Evolutionary conservation across 2,329 filamentous ascomycete species (phyloP).

Genomic region (Aurifilum marmelostoma): DNA sequence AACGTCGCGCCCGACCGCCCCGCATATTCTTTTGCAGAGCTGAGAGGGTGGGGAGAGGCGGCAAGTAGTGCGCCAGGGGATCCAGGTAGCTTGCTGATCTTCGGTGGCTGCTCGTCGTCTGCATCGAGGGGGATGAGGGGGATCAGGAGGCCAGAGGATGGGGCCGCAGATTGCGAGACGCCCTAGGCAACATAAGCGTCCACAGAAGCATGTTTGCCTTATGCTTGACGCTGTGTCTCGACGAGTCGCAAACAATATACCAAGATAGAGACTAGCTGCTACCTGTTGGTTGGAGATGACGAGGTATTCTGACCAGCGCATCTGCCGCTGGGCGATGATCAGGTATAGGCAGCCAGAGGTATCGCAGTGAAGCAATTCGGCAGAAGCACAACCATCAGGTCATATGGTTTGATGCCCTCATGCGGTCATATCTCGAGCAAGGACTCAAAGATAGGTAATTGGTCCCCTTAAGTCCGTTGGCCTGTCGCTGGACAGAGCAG

Average conservation of each 20-base stretch:
- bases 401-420: neutral
- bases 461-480: neutral
- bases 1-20: constrained; percentile 6
- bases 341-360: neutral
- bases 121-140: neutral
- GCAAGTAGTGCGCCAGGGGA: neutral
- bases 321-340: neutral
- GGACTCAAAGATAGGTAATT: neutral
- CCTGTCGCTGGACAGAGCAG: too few species aligned
- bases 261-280: constrained; percentile 38
- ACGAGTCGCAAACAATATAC: constrained; percentile 6
- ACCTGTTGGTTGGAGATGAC: constrained; percentile 28
- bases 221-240: constrained; percentile 6
- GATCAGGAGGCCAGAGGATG: neutral
- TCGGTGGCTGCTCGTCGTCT: neutral
- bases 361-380: neutral
- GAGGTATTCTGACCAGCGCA: constrained; percentile 3
- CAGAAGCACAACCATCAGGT: neutral
- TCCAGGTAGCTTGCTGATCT: neutral
- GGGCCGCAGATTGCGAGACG: neutral
- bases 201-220: constrained; percentile 15
- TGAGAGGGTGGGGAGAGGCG: neutral
- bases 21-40: neutral
- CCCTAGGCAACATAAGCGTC: neutral
- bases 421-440: neutral